Base-by-base conservation (phyloP, 768 basidiomycete genomes). In the Amanita molliuscula region DNA sequence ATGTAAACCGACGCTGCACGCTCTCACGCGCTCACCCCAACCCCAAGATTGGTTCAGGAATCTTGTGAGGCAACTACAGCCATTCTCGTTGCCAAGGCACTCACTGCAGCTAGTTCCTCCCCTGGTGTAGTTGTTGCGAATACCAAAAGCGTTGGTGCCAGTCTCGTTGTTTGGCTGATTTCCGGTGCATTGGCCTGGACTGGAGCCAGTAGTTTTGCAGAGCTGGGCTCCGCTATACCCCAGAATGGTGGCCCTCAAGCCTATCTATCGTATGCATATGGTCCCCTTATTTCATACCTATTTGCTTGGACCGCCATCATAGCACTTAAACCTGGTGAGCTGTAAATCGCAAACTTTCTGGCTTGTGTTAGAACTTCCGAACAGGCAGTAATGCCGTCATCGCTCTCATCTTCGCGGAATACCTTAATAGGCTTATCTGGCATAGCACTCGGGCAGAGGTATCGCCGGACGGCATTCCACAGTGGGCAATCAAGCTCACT, bases 261-360 rank as follows among this genome's bases (percentile, higher is more conserved):
- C 13, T 96, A 96, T 63, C 78, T 96, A 20, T 80, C 82, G 20
- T 94, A 94, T 60, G 79, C 92, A 34, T 96, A 89, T 60, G 89
- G 87, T 1, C 88, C 89, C 21, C 73, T 90, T 15, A 69, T 84
- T 34, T 90, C 93, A 6, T 99, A 91, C 63, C 75, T 96, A 8
- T 99, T 90, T 67, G 84, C 92, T 13, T 99, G 93, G 91, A 93
- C 91, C 11, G 85, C 90, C 3, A 94, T 94, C 48, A 84, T 87
- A 35, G 86, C 88, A 13, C 67, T 95, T 15, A 92, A 84, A 60
- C 92, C 93, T 59, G 84, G 85, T 84, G 56, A 46, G 67, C 55
- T 26, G 34, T 18, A 36, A 3, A 33, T 42, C 37, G 25, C 5
- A 25, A 44, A 36, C 31, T 45, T 20, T 4, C 20, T 25, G 15